Base-by-base conservation (phyloP, 1,284 basidiomycete species). In the Jaminaea rosea region DNA sequence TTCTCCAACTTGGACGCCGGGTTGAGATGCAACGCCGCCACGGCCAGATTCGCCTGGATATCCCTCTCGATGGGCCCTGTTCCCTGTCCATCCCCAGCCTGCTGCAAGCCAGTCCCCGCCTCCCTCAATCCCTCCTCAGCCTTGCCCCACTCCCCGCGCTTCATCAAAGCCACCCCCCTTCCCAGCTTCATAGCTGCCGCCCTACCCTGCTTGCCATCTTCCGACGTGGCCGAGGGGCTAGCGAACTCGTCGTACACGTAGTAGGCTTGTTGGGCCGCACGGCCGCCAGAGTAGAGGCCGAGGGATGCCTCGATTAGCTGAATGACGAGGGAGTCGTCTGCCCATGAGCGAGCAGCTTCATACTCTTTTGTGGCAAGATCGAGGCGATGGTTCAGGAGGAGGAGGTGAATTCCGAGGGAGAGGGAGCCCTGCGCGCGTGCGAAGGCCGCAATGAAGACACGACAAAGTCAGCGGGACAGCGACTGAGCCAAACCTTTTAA, bases 251-350 rank as follows among this genome's bases (percentile, higher is more conserved):
- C 71, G 52, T 67, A 73, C 3, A 73, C 69, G 46, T 73, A 73
- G 53, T 65, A 73, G 1, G 71, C 69, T 45, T 73, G 71, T 31
- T 73, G 71, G 1, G 69, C 63, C n/a, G 60, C 28, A 0, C 69
- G 50, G 0, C 71, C 71, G 15, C 71, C 71, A 24, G 58, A 56
- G 31, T 57, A 56, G 1, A 73, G 55, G 4, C 68, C 71, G 17
- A 73, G 58, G 66, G 65, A 69, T 1, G 71, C 71, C 51, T 73
- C 71, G 53, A 73, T 67, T 26, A 71, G 59, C 49, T 67, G 56
- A 32, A 73, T 70, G 13, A 73, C 60, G 15, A 73, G 49, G 9
- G 67, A 62, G 47, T 73, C 71, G 46, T 73, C 69, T 1, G 67
- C 67, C 70, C 67, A 67, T 0, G 54, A 28, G 5, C 69, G 57